Base-by-base conservation (phyloP, 495 filamentous ascomycete species). In the Elaphomyces granulatus region DNA sequence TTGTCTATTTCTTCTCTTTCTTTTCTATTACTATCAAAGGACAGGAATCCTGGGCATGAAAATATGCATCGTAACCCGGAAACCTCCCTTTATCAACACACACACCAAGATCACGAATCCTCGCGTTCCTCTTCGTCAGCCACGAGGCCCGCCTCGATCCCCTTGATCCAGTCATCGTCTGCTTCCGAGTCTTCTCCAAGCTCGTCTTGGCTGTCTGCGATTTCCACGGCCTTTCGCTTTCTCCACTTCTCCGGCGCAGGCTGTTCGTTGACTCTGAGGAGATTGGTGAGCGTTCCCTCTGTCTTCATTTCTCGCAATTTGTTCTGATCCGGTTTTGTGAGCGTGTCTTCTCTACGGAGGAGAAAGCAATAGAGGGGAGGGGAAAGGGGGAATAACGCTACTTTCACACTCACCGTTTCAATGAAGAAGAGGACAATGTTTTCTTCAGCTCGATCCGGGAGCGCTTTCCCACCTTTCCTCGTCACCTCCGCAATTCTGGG, bases 141-240 rank as follows among this genome's bases (percentile, higher is more conserved):
- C 23, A 28, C 6, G 23, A 28, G 23, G 12, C 12, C 23, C 6
- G 12, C 12, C 12, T 28, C 23, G 23, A 6, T 12, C 6, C 23
- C 6, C 12, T 28, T 6, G 6, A 28, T 28, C 23, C 23, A 28
- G 6, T 12, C 23, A 28, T 6, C 6, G 23, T 28, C 23, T 6
- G 6, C 23, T 12, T 6, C 23, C 23, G 23, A 28, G 23, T 12
- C 12, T 28, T 28, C 23, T 38, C 41, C 49, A 21, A 61, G 63
- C 31, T 70, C 69, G 37, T 67, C 68, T 40, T 69, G 54, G 37
- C 66, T 71, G 41, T 71, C 66, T 6, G 62, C 65, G 19, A 70
- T 56, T 36, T 71, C 67, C 32, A 63, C 60, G 12, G 60, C 58
- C 40, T 72, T 73, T n/a, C 69, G 62, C 41, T 73, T 73, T 23